Evolutionary conservation across 2,329 filamentous ascomycete genomes (phyloP), one percentile per base, ranked within the genome.

Genomic region (Pyrenochaeta sp.): DNA sequence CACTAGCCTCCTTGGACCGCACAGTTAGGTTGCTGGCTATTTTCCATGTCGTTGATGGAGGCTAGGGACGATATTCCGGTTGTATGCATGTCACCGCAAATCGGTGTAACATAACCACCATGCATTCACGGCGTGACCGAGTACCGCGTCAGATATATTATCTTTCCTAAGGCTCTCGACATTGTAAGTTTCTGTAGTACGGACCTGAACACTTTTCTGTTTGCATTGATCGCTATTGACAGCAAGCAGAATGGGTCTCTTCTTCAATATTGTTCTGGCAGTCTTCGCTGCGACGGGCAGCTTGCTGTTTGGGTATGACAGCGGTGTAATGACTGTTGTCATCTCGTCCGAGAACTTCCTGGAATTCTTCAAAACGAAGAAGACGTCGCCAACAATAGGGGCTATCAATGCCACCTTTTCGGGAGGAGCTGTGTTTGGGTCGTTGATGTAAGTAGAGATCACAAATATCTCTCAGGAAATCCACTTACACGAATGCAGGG

Each of bases 371-470:
- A 71, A 82, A 26, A 81, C 80, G 4, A 65, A 60, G 1, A 75
- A 68, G 18, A 73, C 71, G 2, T 76, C 76, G 56, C 71, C 78
- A 4, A 78, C 83, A 36, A 74, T 85, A 42, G 84, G 84, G 8
- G 83, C 83, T 14, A 81, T 86, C 61, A 83, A 84, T 59, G 82
- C 82, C 44, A 85, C 84, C 17, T 86, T 86, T 55, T 78, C 77
- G 10, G 80, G 79, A 4, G 81, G 80, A n/a, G 80, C 79, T 42
- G 74, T 80, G 21, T 78, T 83, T 50, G 81, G 80, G 4, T 73
- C 78, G 19, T 69, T 82, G 17, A 76, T 79, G 68, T 69, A 51
- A 43, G 64, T n/a, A n/a, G n/a, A n/a, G n/a, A n/a, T n/a, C n/a
- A n/a, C 13, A 21, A 3, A 4, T 6, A 11, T 21, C n/a, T n/a